Base-by-base conservation (phyloP, 192 early-diverging fungal genomes). In the Diversispora epigaea region DNA sequence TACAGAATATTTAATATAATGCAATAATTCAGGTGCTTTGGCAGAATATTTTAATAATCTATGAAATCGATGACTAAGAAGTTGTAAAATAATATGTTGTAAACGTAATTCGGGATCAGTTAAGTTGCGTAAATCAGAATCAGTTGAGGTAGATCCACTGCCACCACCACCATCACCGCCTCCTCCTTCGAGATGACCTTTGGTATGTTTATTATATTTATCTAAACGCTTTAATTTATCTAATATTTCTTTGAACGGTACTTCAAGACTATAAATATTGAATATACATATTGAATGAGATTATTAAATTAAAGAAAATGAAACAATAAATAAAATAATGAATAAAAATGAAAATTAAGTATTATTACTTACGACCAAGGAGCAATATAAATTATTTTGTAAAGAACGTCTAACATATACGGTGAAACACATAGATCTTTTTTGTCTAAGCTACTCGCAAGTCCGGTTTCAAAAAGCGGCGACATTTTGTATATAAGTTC, bases 401-500 rank as follows among this genome's bases (percentile, higher is more conserved):
- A 93, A 45, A 92, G 86, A n/a, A 90, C 88, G 70, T 93, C 92
- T 11, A 92, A 79, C 2, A 89, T 86, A 71, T 89, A 85, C 21
- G 92, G 92, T 32, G 92, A 91, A 41, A 90, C 88, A 56, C 91
- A 92, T 3, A 80, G 85, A 52, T 88, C 84, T 21, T 80, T 73
- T 43, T 75, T 44, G 8, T 40, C 1, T 41, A 6, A 15, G 22
- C 14, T n/a, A 60, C 70, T 85, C 81, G 45, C 89, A 88, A 40
- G 85, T 86, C 76, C 77, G 61, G 88, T 86, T 68, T 85, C 86
- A 67, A 89, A 89, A 66, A 92, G 80, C 87, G 89, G 80, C 87
- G 89, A 89, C 88, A 89, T 89, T 73, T 89, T 91, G 79, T 90
- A 88, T 55, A 93, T 86, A 39, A 91, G 77, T 75, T 90, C 85